Evolutionary conservation across 1,284 basidiomycete genomes (phyloP), one percentile per base, ranked within the genome.

Genomic region (Heliocybe sulcata): DNA sequence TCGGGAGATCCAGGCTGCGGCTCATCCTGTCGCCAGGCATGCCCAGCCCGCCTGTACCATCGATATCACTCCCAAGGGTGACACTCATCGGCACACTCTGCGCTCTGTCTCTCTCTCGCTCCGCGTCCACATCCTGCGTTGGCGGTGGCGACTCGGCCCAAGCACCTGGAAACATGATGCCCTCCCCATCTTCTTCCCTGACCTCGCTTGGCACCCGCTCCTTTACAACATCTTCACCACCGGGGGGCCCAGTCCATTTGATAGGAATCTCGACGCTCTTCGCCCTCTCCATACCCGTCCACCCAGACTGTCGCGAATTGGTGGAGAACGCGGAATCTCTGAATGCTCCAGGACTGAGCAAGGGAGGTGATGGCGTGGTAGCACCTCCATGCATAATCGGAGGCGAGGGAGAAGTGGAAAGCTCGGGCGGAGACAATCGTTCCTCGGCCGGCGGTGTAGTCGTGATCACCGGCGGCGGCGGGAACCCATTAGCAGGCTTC

Each of bases 281-380:
- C 22, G 42, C 22, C 11, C 35, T 8, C 19, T 47, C 53, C 27
- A 23, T 22, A 19, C 25, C 31, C 2, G 53, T 48, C 47, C 47
- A 49, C 8, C 47, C 47, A 49, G 47, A 49, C 26, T 52, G 19
- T 35, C 51, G 4, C 20, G 51, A 52, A 6, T 59, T 61, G 3
- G 65, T 66, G 23, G 68, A 67, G 49, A 67, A 64, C n/a, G 69
- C 65, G 23, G 71, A 72, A 55, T 72, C 70, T 35, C 71, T 67
- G 61, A 73, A 73, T 10, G 65, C 65, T 10, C 61, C 65, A 25
- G 69, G 61, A n/a, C 64, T 57, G 19, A 71, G 66, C 11, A 71
- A 66, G 20, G 65, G 68, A 3, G 67, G 69, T 6, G 67, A 68
- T 19, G 63, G 63, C 8, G 60, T 62, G 35, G 59, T 19, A 58